A percentile compares a stretch with the other conserved stretches of the same genome.
These are phyloP conservation scores for Xylaria bambusicola DNA, from an alignment of 495 filamentous ascomycete species.

Conservation along the genomic window DNA sequence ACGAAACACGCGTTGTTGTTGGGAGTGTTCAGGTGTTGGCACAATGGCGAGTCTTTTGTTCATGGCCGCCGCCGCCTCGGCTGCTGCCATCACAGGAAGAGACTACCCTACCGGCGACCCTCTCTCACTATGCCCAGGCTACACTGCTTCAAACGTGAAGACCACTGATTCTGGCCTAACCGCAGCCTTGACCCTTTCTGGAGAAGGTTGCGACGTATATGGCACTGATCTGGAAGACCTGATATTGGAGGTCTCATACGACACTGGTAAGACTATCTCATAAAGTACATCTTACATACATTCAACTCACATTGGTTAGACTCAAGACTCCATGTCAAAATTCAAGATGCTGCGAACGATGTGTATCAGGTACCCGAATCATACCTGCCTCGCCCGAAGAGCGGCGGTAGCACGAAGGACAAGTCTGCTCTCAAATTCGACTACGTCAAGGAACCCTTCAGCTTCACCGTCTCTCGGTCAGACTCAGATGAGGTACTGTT, in stretches of 20 bases:
- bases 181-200: conserved; percentile 68
- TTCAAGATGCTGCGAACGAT: conserved; percentile 71
- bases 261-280: conserved; percentile 59
- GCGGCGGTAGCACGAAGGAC: conserved; percentile 20
- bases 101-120: conserved; percentile 30
- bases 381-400: conserved; percentile 64
- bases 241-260: conserved; percentile 71
- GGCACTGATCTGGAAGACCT: conserved; percentile 67
- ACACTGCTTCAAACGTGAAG: conserved; percentile 66
- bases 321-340: conserved; percentile 77
- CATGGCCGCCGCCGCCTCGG: conserved; percentile 31
- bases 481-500: conserved; percentile 73
- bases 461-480: conserved; percentile 68
- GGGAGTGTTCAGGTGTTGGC: neutral
- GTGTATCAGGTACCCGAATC: conserved; percentile 79
- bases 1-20: neutral
- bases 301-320: conserved; percentile 47
- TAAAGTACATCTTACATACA: neutral
- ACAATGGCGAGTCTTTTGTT: conserved; percentile 30
- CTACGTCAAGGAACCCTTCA: conserved; percentile 69
- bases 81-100: conserved; percentile 25
- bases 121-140: conserved; percentile 64
- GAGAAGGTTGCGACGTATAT: conserved; percentile 68
- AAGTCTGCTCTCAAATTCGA: conserved; percentile 63
- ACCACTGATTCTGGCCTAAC: conserved; percentile 53